Evolutionary conservation across 306 rosid genomes (phyloP).

Genomic region (Trifolium fragiferum): DNA sequence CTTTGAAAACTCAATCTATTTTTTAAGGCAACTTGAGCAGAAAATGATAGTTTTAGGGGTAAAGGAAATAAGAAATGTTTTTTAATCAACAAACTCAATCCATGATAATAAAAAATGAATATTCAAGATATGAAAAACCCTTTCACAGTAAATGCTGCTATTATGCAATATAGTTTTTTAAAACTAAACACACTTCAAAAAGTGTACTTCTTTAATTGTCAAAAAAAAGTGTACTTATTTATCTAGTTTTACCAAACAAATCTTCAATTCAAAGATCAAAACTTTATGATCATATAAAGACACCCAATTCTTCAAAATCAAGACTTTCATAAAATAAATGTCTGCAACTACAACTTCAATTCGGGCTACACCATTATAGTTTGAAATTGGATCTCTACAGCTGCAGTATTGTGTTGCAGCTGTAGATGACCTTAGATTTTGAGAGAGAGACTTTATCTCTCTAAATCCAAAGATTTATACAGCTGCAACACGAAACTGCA

Average conservation of each 20-base stretch:
- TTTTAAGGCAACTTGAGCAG: background rate
- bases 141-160: too few species aligned
- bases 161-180: too few species aligned
- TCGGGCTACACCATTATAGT: background rate
- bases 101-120: background rate
- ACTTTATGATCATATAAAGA: conserved; percentile 7
- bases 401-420: background rate
- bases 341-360: background rate
- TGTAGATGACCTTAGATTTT: background rate
- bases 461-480: background rate
- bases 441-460: background rate
- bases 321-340: fast-evolving
- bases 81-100: background rate
- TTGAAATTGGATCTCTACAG: background rate
- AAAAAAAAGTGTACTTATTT: background rate
- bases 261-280: background rate
- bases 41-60: background rate
- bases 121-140: background rate
- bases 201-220: background rate
- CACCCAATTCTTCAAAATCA: conserved; percentile 14
- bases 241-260: conserved; percentile 3
- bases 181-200: too few species aligned
- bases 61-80: background rate
- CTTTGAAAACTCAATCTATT: too few species aligned
- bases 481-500: background rate